phyloP scores from a whole-genome alignment of 768 basidiomycete genomes.

The Tulasnella sp. region DNA sequence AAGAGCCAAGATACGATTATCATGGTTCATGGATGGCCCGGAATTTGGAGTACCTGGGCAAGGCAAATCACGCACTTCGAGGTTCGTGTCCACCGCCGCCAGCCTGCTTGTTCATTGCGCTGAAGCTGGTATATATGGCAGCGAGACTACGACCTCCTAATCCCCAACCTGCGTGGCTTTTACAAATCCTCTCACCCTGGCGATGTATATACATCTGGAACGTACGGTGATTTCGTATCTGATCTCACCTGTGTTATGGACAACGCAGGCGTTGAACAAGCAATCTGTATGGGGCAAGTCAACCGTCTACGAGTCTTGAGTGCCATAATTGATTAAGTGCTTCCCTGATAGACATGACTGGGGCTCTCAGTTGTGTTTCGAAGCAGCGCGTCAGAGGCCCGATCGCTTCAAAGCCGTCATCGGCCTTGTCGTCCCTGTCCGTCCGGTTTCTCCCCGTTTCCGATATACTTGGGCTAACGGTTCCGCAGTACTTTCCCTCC shows the following conservation, averaged over 20 bases:
- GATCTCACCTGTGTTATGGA: constrained; percentile 54
- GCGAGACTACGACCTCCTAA: constrained; percentile 49
- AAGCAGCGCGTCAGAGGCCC: constrained; percentile 54
- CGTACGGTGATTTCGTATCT: constrained; percentile 45
- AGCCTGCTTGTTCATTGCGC: neutral
- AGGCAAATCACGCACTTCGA: constrained; percentile 56
- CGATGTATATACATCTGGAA: constrained; percentile 39
- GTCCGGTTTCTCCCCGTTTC: constrained; percentile 18
- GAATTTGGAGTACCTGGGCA: constrained; percentile 64
- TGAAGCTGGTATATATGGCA: constrained; percentile 21
- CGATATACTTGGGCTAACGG: neutral
- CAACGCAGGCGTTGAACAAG: constrained; percentile 35
- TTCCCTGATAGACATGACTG: constrained; percentile 49
- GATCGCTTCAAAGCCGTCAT: constrained; percentile 49
- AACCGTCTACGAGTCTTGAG: neutral
- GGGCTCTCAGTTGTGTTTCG: constrained; percentile 51
- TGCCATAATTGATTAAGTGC: too few relatives aligned
- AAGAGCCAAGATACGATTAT: constrained; percentile 36
- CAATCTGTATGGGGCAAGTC: constrained; percentile 51
- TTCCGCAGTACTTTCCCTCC: constrained; percentile 47
- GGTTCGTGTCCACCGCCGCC: constrained; percentile 25
- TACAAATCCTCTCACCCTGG: constrained; percentile 54
- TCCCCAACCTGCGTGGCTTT: constrained; percentile 58
- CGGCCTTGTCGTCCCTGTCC: constrained; percentile 48
- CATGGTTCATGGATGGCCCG: constrained; percentile 71